A percentile compares a stretch with the other conserved stretches of the same genome.
phyloP scores from a whole-genome alignment of 2,329 filamentous ascomycete species.

The Nemania abortiva region DNA sequence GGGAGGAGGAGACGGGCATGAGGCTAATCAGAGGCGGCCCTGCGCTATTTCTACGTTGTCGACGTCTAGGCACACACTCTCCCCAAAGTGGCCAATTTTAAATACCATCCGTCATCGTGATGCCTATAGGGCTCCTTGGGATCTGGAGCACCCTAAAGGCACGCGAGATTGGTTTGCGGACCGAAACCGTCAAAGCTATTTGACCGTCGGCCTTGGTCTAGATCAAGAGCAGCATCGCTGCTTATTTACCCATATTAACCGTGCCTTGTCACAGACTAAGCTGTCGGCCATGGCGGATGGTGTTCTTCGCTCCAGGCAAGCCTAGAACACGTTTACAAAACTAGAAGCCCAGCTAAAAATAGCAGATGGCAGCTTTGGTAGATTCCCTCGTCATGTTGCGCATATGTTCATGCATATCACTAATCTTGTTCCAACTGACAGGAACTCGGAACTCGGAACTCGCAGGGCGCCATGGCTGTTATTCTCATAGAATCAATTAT shows the following conservation, averaged over 20 bases:
- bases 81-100: slow-evolving; percentile 2
- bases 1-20: not conserved
- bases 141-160: slow-evolving; percentile 19
- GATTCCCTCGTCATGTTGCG: not conserved
- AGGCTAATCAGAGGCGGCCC: not conserved
- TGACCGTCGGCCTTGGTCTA: slow-evolving; percentile 19
- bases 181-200: not conserved
- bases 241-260: slow-evolving; percentile 37
- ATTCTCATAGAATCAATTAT: not conserved
- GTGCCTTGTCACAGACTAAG: slow-evolving; percentile 9
- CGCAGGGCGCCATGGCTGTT: not conserved
- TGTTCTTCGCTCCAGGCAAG: not conserved
- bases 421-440: not conserved
- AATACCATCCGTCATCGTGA: slow-evolving; percentile 13
- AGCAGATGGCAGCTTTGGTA: not conserved
- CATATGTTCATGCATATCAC: not conserved
- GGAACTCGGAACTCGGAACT: not conserved
- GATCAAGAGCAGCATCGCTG: slow-evolving; percentile 15
- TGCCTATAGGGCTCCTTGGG: not conserved
- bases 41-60: slow-evolving; percentile 20
- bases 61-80: not conserved
- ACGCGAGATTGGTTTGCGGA: slow-evolving; percentile 2
- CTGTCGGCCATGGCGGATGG: slow-evolving; percentile 4
- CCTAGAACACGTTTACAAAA: slow-evolving; percentile 21
- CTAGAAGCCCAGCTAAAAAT: slow-evolving; percentile 32